Base-by-base conservation (phyloP, 495 filamentous ascomycete species). In the Penicillium psychrofluorescens region DNA sequence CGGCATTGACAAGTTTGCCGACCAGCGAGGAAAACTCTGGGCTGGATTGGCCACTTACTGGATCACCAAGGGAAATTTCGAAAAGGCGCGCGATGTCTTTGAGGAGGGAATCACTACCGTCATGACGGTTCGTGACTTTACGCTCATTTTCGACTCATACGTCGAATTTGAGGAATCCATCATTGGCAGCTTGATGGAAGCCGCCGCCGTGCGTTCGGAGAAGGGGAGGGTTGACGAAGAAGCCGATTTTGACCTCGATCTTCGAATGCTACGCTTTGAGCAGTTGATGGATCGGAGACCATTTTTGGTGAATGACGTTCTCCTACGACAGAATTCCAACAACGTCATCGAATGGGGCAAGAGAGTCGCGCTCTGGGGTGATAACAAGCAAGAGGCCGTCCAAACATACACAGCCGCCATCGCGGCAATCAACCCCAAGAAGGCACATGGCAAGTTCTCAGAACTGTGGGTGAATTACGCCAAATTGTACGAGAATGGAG, bases 41-140 rank as follows among this genome's bases (percentile, higher is more conserved):
- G 88, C 84, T 40, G 90, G 90, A 13, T 64, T 99, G 38, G 94
- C 92, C 33, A 94, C 92, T 10, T 99, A 99, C 61, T 97, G 90
- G 89, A 95, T 91, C 58, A 90, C 84, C 11, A 85, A 80, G 55
- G 90, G 89, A 29, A 87, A 86, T 51, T 96, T 95, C 56, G 94
- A 99, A 57, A 79, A 77, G 53, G 90, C 92, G 0, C 71, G 92
- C 50, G 92, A 99, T 65, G 75, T 95, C 14, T 96, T 95, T 52
- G 94, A 99, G 66, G 90, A 97, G 66, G 94, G 90, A 36, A 88
- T 97, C 49, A 95, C 87, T 27, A 97, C 92, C 1, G 94, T 96
- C 44, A 95, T 96, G 91, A 99, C 94, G 4, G 89, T 97, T n/a
- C 80, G 94, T 40, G 94, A 99, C 66, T 99, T 99, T 55, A 94